These are phyloP conservation scores for Sistotremastrum suecicum DNA, from an alignment of 768 basidiomycete species.

Conservation along the genomic window DNA sequence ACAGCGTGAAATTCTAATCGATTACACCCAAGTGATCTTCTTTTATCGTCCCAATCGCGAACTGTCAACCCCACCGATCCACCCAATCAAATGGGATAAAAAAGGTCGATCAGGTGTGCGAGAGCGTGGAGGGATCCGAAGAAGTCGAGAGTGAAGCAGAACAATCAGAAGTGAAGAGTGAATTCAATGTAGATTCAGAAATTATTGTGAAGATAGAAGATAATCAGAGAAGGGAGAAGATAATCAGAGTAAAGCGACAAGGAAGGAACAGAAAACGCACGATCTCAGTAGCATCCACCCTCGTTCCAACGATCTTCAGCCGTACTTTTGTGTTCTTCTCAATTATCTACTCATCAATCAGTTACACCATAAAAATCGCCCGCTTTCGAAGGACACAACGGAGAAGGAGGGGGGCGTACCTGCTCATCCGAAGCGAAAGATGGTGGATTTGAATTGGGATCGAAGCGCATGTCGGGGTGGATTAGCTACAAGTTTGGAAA, in stretches of 20 bases:
- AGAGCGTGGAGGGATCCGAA: not conserved
- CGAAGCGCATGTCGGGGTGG: slow-evolving; percentile 87
- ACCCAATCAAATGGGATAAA: too few species aligned
- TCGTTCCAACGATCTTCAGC: slow-evolving; percentile 94
- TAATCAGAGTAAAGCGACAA: not conserved
- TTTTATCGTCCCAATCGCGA: slow-evolving; percentile 96
- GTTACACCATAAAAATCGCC: too few species aligned
- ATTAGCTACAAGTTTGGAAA: slow-evolving; percentile 45
- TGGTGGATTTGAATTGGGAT: slow-evolving; percentile 94
- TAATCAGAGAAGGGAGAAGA: slow-evolving; percentile 1
- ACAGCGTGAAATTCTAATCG: slow-evolving; percentile 26
- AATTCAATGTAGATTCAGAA: slow-evolving; percentile 1
- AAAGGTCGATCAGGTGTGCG: too few species aligned
- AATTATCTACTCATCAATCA: slow-evolving; percentile 47
- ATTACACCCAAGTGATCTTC: slow-evolving; percentile 95
- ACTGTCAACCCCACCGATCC: slow-evolving; percentile 43
- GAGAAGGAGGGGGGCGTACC: slow-evolving; percentile 23
- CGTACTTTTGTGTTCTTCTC: slow-evolving; percentile 88
- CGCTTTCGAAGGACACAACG: slow-evolving; percentile 8
- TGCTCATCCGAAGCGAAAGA: slow-evolving; percentile 87
- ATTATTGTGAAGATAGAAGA: not conserved
- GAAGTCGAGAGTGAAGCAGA: not conserved
- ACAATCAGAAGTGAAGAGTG: too few species aligned
- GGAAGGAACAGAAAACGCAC: slow-evolving; percentile 30
- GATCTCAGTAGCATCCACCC: slow-evolving; percentile 96